Evolutionary conservation across 805 yeast genomes (phyloP), one percentile per base, ranked within the genome.

Genomic region (Monosporozyma siamensis): DNA sequence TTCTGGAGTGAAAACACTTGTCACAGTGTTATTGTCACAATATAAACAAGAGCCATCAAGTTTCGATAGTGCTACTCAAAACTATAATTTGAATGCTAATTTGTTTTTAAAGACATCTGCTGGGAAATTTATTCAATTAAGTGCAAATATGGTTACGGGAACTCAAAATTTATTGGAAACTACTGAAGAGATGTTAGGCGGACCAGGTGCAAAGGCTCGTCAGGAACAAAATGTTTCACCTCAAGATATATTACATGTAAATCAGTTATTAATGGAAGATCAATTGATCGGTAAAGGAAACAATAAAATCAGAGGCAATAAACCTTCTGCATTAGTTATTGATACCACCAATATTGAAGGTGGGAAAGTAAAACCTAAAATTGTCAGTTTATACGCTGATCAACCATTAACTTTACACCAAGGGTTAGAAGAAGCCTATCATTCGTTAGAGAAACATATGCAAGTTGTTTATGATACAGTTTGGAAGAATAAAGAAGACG

Each of bases 81-180:
- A 24, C 12, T 24, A 37, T 4, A 64, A 86, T 24, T 53, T 83
- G 1, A 85, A 84, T 52, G 80, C 80, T 49, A 62, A 68, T 42
- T 70, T 78, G 6, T 87, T 89, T 62, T 79, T 89, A 1, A 79
- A 73, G 51, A 79, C 82, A 3, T 82, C 97, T 0, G 75, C 92
- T 3, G 82, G 80, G 44, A 96, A 89, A 58, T 61, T 88, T 26
- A 66, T 89, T 36, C 81, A 82, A 51, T 68, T 89, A 37, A 95
- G 96, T 1, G 90, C 84, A 0, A 86, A 82, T 52, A 56, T 89
- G 23, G 89, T 95, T 1, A 81, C 88, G 8, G 96, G 97, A 0
- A 84, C 95, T 0, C 97, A 88, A 54, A 77, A 80, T 0, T 61
- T 85, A 2, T 61, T 89, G 35, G 96, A 88, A 51, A 77, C 74